Evolutionary conservation across 345 rosid genomes (phyloP).

Genomic region (Camelina sativa): DNA sequence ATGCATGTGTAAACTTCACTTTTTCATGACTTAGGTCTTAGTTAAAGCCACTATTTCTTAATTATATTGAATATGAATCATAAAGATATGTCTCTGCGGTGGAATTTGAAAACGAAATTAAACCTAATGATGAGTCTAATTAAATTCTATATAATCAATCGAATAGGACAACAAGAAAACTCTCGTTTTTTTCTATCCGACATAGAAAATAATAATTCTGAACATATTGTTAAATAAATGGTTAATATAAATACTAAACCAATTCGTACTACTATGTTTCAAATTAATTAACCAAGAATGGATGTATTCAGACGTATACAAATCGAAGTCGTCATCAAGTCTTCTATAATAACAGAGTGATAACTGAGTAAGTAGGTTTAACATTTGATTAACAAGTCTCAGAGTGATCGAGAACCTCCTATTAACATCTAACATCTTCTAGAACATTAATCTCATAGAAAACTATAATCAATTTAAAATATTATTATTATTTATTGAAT

Average conservation of each 20-base stretch:
- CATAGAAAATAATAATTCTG: background rate
- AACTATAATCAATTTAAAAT: background rate
- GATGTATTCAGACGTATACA: background rate
- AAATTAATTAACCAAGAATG: background rate
- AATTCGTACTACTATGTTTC: background rate
- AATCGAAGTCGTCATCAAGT: background rate
- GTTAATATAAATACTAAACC: background rate
- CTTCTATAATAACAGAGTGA: background rate
- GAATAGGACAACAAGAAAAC: slow-evolving; percentile 21
- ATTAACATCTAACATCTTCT: slow-evolving; percentile 18
- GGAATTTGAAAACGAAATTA: slow-evolving; percentile 27
- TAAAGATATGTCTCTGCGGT: slow-evolving; percentile 27
- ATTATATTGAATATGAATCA: slow-evolving; percentile 21
- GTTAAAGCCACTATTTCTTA: slow-evolving; percentile 34
- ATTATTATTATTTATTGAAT: background rate
- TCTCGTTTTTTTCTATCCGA: background rate
- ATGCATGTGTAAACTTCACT: slow-evolving; percentile 47
- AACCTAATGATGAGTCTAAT: slow-evolving; percentile 25
- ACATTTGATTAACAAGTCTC: background rate
- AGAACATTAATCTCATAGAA: slow-evolving; percentile 15
- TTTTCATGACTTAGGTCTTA: slow-evolving; percentile 39
- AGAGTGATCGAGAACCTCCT: slow-evolving; percentile 12
- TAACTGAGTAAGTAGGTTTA: background rate
- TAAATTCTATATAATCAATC: slow-evolving; percentile 25
- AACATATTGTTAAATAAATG: background rate